Evolutionary conservation across 768 basidiomycete genomes (phyloP).

Genomic region (Agaricus blazei): DNA sequence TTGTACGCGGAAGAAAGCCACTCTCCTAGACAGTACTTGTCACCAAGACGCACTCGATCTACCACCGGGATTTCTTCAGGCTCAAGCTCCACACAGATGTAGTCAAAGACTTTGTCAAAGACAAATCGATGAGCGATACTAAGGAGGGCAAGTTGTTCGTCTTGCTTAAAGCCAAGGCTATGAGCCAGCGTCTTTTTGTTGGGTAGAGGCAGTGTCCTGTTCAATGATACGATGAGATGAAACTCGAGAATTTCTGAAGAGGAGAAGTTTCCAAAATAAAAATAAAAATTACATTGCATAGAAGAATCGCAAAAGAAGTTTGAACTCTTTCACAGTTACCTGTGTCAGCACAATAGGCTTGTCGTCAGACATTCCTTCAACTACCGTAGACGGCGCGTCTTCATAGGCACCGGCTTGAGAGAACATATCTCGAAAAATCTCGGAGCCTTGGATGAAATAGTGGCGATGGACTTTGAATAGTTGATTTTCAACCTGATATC

Average conservation of each 20-base stretch:
- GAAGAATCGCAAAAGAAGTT: too few species aligned
- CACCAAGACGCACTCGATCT: constrained; percentile 32
- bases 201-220: background rate
- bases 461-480: too few species aligned
- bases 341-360: too few species aligned
- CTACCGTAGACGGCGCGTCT: too few species aligned
- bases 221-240: constrained; percentile 16
- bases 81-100: constrained; percentile 25
- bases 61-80: constrained; percentile 16
- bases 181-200: background rate
- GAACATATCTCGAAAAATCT: background rate
- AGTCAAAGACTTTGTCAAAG: constrained; percentile 28
- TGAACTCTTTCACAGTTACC: too few species aligned
- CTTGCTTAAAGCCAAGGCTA: background rate
- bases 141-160: constrained; percentile 33
- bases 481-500: too few species aligned
- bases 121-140: constrained; percentile 34
- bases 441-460: too few species aligned
- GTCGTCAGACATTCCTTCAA: too few species aligned
- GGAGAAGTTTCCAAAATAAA: too few species aligned
- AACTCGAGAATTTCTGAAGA: too few species aligned
- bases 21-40: constrained; percentile 28
- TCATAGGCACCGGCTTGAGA: background rate
- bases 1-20: constrained; percentile 37
- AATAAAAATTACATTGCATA: too few species aligned